Conservation (phyloP, 2,329 filamentous ascomycete species). For the Tolypocladium amazonense region DNA sequence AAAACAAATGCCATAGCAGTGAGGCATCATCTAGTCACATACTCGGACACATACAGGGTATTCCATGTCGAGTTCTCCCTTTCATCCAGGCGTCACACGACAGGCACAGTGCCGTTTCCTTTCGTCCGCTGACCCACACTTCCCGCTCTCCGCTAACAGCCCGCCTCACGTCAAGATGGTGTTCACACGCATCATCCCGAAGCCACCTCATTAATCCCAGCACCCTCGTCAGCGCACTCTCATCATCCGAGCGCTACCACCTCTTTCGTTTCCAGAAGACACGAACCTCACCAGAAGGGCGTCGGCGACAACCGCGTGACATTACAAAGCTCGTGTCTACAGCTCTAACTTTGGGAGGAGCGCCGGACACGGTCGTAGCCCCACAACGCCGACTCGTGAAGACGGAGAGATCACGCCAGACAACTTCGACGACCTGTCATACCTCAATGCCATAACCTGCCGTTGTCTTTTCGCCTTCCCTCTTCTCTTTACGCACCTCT, state of each 20-base stretch:
- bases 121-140: not conserved
- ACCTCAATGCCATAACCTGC: not conserved
- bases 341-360: not conserved
- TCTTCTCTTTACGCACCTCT: not conserved
- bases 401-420: not conserved
- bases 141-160: not conserved
- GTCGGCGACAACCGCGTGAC: not conserved
- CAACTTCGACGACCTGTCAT: not conserved
- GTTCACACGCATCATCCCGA: not conserved
- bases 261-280: not conserved
- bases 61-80: not conserved
- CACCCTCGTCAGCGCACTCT: not conserved
- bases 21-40: not conserved
- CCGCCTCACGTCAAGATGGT: not conserved
- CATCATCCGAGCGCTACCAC: not conserved
- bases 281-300: not conserved
- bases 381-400: not conserved
- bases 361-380: not conserved
- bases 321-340: not conserved
- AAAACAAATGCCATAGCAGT: not conserved
- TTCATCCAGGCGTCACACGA: not conserved
- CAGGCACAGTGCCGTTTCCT: not conserved
- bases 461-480: not conserved
- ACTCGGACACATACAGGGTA: not conserved
- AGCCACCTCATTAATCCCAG: not conserved